Evolutionary conservation across 1,284 basidiomycete species (phyloP), one percentile per base, ranked within the genome.

Genomic region (Naganishia liquefaciens): DNA sequence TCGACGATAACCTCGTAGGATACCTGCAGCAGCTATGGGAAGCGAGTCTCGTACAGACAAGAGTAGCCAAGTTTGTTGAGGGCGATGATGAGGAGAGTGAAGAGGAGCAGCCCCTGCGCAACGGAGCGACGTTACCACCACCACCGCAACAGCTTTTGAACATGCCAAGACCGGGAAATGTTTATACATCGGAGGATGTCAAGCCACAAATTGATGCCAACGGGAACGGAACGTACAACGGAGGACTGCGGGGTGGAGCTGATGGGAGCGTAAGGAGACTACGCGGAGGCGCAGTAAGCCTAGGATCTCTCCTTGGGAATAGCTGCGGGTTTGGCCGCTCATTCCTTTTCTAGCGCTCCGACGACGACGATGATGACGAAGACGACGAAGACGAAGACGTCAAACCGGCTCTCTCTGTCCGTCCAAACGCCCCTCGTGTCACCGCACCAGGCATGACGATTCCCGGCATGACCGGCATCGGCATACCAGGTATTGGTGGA

Each of bases 41-140:
- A 77, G 84, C 84, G 73, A 95, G 95, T 79, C 87, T 98, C 43
- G 85, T 96, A 37, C 88, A 88, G 15, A 94, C 93, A 0, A 88
- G 90, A 72, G 94, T 96, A 19, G 94, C 94, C 65, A 92, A 97
- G 71, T 98, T 97, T 40, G 52, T 57, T 13, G 65, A 66, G 21
- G 65, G 44, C 15, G 65, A 63, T 25, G 61, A 66, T 23, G 64
- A 60, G 46, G 60, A 64, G 17, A 58, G 46, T 28, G 62, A 63
- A n/a, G 53, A 63, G 4, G 62, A 61, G 21, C 21, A 46, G 44
- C 53, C 57, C 23, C 50, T 47, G 19, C 54, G 54, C n/a, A 53
- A 53, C 23, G 54, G 54, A 7, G 44, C 47, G 17, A 19, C 28
- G 27, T 11, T 39, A 3, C 30, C 30, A 17, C 30, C 58, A 13